A percentile compares a stretch with the other conserved stretches of the same genome.
phyloP scores from a whole-genome alignment of 306 rosid genomes.

The Cicer bijugum region DNA sequence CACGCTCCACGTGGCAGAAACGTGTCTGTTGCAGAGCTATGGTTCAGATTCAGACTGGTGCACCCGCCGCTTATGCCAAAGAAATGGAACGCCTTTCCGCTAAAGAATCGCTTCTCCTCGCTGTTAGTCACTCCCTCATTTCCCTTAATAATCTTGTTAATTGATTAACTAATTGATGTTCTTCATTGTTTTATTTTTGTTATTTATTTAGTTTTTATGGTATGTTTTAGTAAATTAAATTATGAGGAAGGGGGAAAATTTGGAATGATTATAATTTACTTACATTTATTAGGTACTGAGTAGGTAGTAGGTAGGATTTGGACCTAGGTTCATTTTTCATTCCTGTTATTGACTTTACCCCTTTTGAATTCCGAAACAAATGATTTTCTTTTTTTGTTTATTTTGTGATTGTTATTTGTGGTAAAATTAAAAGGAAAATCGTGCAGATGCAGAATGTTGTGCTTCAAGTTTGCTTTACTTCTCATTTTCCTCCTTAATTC shows the following conservation, averaged over 20 bases:
- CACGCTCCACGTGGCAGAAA: conserved; percentile 28
- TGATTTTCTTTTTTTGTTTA: not conserved
- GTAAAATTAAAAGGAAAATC: not conserved
- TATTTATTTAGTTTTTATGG: not conserved
- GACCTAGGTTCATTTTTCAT: not conserved
- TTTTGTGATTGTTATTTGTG: not conserved
- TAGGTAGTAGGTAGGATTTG: not conserved
- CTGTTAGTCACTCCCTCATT: conserved; percentile 57
- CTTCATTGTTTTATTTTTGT: not conserved
- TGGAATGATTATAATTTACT: not conserved
- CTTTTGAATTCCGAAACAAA: conserved; percentile 12
- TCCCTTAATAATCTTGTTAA: not conserved
- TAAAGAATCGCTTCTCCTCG: conserved; percentile 95
- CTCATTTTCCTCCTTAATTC: conserved; percentile 25
- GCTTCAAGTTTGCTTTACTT: not conserved
- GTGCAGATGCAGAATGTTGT: not conserved
- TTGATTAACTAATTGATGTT: not conserved
- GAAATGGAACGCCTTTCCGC: conserved; percentile 99
- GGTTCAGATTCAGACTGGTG: conserved; percentile 84
- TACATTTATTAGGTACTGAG: not conserved
- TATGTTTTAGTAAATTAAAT: not conserved
- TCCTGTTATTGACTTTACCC: conserved; percentile 9
- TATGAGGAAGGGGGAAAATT: not conserved
- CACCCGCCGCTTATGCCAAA: conserved; percentile 89
- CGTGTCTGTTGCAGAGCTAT: conserved; percentile 58